These are phyloP conservation scores for Suhomyces chickasaworum DNA, from an alignment of 1,139 yeast genomes.

Conservation along the genomic window DNA sequence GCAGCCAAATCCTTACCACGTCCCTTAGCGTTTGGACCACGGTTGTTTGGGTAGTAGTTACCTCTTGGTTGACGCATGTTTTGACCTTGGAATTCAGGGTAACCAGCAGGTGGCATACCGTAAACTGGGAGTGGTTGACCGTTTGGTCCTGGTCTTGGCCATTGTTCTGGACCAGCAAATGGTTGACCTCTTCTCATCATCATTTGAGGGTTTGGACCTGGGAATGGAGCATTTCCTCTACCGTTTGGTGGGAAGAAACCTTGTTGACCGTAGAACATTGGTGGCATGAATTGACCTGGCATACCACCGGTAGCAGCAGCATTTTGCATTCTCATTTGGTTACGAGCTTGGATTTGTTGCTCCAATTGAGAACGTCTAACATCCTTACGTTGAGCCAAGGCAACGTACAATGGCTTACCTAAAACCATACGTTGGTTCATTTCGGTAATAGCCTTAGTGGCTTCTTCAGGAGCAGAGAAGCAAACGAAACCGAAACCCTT, in stretches of 20 bases:
- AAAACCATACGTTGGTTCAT: slow-evolving; percentile 97
- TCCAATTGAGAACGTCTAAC: slow-evolving; percentile 96
- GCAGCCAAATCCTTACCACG: slow-evolving; percentile 55
- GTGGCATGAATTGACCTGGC: slow-evolving; percentile 95
- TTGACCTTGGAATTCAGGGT: slow-evolving; percentile 55
- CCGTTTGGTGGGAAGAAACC: slow-evolving; percentile 81
- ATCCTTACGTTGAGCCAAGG: slow-evolving; percentile 98
- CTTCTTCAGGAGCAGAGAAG: slow-evolving; percentile 97
- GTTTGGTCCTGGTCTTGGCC: slow-evolving; percentile 78
- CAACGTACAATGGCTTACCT: slow-evolving; percentile 97
- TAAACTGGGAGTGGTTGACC: slow-evolving; percentile 81
- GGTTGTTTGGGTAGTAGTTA: slow-evolving; percentile 47
- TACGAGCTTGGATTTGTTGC: slow-evolving; percentile 98
- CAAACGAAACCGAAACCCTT: slow-evolving; percentile 99
- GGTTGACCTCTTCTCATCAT: slow-evolving; percentile 77
- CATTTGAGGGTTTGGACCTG: slow-evolving; percentile 80
- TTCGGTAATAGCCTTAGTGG: slow-evolving; percentile 97
- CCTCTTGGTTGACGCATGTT: slow-evolving; percentile 48
- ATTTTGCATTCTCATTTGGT: slow-evolving; percentile 98
- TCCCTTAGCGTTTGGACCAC: slow-evolving; percentile 35
- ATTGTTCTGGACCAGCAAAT: slow-evolving; percentile 55
- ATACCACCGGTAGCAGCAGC: slow-evolving; percentile 85
- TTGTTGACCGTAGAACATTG: slow-evolving; percentile 91
- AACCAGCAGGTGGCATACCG: slow-evolving; percentile 81
- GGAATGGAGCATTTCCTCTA: slow-evolving; percentile 83